These are phyloP conservation scores for Cucurbita moschata DNA, from an alignment of 306 rosid species.

Conservation along the genomic window DNA sequence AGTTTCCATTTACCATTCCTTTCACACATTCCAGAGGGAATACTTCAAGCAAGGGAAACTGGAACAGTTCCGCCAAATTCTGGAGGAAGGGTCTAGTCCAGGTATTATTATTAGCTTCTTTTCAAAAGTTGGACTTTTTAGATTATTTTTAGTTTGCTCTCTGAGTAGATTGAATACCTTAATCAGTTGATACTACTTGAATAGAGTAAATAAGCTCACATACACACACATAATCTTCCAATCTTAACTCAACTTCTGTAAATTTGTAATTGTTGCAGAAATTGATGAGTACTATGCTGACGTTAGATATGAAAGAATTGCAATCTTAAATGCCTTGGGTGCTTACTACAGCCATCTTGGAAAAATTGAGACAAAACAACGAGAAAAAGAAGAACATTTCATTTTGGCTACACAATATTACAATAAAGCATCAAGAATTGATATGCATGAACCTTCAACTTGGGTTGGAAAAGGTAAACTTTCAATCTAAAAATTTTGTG, in stretches of 20 bases:
- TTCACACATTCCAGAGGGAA: constrained; percentile 53
- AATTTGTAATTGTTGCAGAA: constrained; percentile 31
- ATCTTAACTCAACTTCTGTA: background rate
- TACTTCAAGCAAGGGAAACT: constrained; percentile 91
- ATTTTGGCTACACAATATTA: constrained; percentile 91
- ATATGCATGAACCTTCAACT: constrained; percentile 93
- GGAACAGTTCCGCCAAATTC: constrained; percentile 84
- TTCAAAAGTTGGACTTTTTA: background rate
- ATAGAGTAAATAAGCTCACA: background rate
- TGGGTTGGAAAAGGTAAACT: constrained; percentile 94
- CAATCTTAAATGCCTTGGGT: constrained; percentile 89
- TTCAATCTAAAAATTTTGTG: background rate
- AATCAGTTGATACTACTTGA: background rate
- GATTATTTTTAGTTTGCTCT: background rate
- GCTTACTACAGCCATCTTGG: constrained; percentile 96
- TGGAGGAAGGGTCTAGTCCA: constrained; percentile 94
- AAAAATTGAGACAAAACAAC: constrained; percentile 87
- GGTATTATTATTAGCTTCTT: constrained; percentile 48
- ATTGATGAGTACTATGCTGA: constrained; percentile 96
- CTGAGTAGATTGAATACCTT: background rate
- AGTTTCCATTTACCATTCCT: background rate
- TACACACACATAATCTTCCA: background rate
- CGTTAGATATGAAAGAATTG: constrained; percentile 94
- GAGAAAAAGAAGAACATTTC: constrained; percentile 98
- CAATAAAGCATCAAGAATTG: constrained; percentile 91